Percentiles rank a stretch among this genome's conserved stretches.
Evolutionary conservation across 768 basidiomycete genomes (phyloP).

Genomic region (Termitomyces sp.): DNA sequence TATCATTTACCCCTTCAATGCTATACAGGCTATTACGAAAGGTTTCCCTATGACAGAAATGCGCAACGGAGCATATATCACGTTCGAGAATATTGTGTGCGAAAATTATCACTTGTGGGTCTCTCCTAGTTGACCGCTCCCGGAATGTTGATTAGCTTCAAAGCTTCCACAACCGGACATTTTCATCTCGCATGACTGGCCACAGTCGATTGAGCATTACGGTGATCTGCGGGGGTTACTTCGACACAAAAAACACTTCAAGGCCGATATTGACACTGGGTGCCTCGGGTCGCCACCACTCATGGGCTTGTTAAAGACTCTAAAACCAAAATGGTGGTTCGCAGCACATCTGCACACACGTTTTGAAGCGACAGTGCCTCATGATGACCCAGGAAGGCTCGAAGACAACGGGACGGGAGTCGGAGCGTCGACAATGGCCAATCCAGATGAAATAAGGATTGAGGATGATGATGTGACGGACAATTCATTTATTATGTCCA

Average conservation of each 20-base stretch:
- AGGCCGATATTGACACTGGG: conserved; percentile 57
- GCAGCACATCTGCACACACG: conserved; percentile 86
- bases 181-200: conserved; percentile 98
- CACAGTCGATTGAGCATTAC: conserved; percentile 73
- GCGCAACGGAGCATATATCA: conserved; percentile 87
- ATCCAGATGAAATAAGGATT: conserved; percentile 35
- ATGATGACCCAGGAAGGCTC: conserved; percentile 17
- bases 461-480: conserved; percentile 39
- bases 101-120: conserved; percentile 67
- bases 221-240: conserved; percentile 66
- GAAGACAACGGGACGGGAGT: background rate
- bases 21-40: conserved; percentile 71
- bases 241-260: conserved; percentile 73
- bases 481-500: background rate
- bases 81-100: conserved; percentile 78
- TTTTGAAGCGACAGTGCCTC: conserved; percentile 66
- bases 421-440: background rate
- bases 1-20: background rate
- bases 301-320: conserved; percentile 63
- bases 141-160: conserved; percentile 10
- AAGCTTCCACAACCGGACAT: conserved; percentile 61
- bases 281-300: conserved; percentile 84
- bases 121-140: background rate
- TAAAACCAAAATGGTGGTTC: conserved; percentile 89
- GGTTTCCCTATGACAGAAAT: conserved; percentile 68